A percentile compares a stretch with the other conserved stretches of the same genome.
Evolutionary conservation across 2,329 filamentous ascomycete genomes (phyloP).

Genomic region (Fusarium torulosum): DNA sequence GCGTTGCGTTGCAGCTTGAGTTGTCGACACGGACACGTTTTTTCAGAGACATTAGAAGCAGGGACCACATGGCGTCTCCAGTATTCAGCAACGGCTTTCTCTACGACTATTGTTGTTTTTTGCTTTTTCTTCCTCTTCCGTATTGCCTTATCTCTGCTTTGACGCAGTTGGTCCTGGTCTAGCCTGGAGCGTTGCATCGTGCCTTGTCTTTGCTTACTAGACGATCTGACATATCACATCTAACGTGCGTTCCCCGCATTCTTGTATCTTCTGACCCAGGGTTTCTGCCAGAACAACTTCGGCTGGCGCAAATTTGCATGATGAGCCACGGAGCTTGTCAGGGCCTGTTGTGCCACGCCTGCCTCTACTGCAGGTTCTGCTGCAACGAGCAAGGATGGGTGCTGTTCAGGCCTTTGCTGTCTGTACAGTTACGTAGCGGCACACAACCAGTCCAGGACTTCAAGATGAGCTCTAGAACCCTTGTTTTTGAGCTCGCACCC

Average conservation of each 20-base stretch:
- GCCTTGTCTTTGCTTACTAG: slow-evolving; percentile 40
- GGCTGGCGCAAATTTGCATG: slow-evolving; percentile 29
- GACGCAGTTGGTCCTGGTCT: slow-evolving; percentile 18
- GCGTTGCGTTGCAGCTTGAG: slow-evolving; percentile 1
- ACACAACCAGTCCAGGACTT: slow-evolving; percentile 14
- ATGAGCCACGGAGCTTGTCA: slow-evolving; percentile 19
- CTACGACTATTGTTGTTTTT: neutral
- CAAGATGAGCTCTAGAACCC: neutral
- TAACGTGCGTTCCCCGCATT: slow-evolving; percentile 44
- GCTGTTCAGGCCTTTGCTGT: slow-evolving; percentile 11
- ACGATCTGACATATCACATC: slow-evolving; percentile 44
- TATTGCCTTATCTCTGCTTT: slow-evolving; percentile 15
- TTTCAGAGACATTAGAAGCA: slow-evolving; percentile 37
- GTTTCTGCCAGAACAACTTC: slow-evolving; percentile 25
- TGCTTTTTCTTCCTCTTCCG: neutral
- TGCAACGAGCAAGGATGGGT: slow-evolving; percentile 28
- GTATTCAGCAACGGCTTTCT: slow-evolving; percentile 27
- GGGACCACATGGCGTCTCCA: slow-evolving; percentile 28
- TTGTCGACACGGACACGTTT: slow-evolving; percentile 37
- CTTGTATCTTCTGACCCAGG: slow-evolving; percentile 21
- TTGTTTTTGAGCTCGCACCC: slow-evolving; percentile 9
- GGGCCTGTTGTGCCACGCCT: slow-evolving; percentile 27
- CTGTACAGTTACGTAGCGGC: slow-evolving; percentile 20
- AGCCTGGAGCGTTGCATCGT: slow-evolving; percentile 42
- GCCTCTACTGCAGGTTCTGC: slow-evolving; percentile 42